phyloP scores from a whole-genome alignment of 2,329 filamentous ascomycete genomes.

The Ophiostoma novo-ulmi region DNA sequence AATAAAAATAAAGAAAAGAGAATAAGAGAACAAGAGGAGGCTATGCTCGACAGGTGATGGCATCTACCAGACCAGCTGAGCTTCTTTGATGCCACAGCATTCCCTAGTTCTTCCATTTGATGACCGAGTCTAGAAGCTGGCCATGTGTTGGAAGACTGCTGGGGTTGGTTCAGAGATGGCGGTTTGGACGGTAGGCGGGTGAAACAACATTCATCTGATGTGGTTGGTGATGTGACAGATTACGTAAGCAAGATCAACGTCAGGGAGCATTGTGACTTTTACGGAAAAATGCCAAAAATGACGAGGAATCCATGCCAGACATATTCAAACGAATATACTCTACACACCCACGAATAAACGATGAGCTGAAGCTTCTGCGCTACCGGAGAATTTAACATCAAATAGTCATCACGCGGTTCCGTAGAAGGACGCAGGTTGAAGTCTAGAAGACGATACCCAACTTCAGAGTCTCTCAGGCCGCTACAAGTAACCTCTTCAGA shows the following conservation, averaged over 20 bases:
- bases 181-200: background rate
- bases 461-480: background rate
- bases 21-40: background rate
- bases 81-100: background rate
- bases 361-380: no score
- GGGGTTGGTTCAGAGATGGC: background rate
- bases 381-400: no score
- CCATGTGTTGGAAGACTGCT: background rate
- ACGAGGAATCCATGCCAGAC: no score
- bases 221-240: background rate
- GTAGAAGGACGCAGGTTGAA: no score
- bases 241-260: background rate
- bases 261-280: no score
- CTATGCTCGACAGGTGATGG: no score
- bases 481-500: background rate
- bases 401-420: no score
- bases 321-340: no score
- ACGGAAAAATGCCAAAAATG: no score
- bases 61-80: background rate
- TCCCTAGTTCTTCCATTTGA: constrained; percentile 1
- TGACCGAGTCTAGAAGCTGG: background rate
- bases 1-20: background rate
- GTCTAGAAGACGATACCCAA: no score
- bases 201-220: background rate
- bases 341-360: no score